phyloP scores from a whole-genome alignment of 2,329 filamentous ascomycete genomes.

The Phialemoniopsis sp. region DNA sequence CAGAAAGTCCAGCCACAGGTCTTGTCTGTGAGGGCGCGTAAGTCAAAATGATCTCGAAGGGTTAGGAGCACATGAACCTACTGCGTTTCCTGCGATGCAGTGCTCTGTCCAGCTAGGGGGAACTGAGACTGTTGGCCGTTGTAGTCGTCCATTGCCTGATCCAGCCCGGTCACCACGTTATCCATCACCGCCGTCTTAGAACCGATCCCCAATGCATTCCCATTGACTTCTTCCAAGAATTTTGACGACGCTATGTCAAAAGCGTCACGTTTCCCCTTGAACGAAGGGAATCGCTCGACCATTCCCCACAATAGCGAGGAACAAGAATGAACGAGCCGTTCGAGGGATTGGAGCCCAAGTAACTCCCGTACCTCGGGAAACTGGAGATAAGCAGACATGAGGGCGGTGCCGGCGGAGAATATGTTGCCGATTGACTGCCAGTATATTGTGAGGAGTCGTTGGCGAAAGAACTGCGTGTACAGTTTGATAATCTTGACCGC shows the following conservation, averaged over 20 bases:
- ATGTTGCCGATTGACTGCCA: constrained; percentile 7
- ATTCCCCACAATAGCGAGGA: constrained; percentile 15
- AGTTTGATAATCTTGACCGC: constrained; percentile 2
- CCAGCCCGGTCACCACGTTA: too few relatives aligned
- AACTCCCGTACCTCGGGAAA: neutral
- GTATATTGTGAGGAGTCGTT: constrained; percentile 4
- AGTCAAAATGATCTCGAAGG: too few relatives aligned
- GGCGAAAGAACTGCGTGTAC: constrained; percentile 4
- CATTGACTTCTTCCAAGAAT: too few relatives aligned
- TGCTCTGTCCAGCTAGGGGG: too few relatives aligned
- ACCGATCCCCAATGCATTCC: too few relatives aligned
- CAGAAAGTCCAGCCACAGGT: too few relatives aligned
- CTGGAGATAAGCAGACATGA: constrained; percentile 4
- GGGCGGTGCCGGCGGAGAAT: constrained; percentile 4
- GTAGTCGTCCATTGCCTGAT: too few relatives aligned
- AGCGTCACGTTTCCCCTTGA: constrained; percentile 12
- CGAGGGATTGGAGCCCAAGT: constrained; percentile 2
- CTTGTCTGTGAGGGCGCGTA: too few relatives aligned
- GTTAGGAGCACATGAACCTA: too few relatives aligned
- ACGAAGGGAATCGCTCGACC: constrained; percentile 14
- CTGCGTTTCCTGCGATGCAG: too few relatives aligned
- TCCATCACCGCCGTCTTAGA: too few relatives aligned
- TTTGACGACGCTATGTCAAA: constrained; percentile 1
- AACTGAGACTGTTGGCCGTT: too few relatives aligned
- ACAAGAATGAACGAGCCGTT: constrained; percentile 4